Evolutionary conservation across 805 yeast species (phyloP).

Genomic region (Barnettozyma botsteinii): DNA sequence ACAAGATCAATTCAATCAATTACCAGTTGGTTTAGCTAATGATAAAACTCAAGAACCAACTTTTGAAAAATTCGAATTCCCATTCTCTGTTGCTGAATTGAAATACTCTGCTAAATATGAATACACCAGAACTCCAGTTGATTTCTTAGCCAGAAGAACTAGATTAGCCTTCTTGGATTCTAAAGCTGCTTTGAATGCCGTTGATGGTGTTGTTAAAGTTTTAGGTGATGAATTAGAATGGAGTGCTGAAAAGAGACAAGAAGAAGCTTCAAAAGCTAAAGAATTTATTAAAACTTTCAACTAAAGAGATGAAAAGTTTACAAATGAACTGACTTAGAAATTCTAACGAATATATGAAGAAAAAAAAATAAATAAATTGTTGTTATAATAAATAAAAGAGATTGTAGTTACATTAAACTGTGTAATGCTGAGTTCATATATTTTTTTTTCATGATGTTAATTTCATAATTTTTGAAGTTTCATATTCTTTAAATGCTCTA

Average conservation of each 20-base stretch:
- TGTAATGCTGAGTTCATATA: no score
- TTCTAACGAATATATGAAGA: neutral
- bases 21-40: slow-evolving; percentile 60
- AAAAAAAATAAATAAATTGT: neutral
- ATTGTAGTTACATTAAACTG: no score
- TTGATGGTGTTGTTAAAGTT: slow-evolving; percentile 79
- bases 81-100: slow-evolving; percentile 88
- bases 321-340: neutral
- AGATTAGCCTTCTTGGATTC: slow-evolving; percentile 90
- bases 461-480: slow-evolving; percentile 12
- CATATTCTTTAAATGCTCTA: slow-evolving; percentile 18
- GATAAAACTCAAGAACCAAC: slow-evolving; percentile 26
- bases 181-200: slow-evolving; percentile 70
- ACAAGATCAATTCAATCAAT: slow-evolving; percentile 46
- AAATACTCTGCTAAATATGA: slow-evolving; percentile 76
- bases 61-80: slow-evolving; percentile 60
- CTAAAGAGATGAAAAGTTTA: slow-evolving; percentile 4
- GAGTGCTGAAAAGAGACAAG: slow-evolving; percentile 52
- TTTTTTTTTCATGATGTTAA: neutral
- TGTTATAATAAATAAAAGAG: neutral
- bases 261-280: slow-evolving; percentile 46
- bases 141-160: slow-evolving; percentile 88
- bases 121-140: slow-evolving; percentile 82
- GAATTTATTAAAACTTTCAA: slow-evolving; percentile 48
- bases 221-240: slow-evolving; percentile 79